Percentiles rank a stretch among this genome's conserved stretches.
Evolutionary conservation across 768 basidiomycete species (phyloP).

Genomic region (Candolleomyces eurysporus): DNA sequence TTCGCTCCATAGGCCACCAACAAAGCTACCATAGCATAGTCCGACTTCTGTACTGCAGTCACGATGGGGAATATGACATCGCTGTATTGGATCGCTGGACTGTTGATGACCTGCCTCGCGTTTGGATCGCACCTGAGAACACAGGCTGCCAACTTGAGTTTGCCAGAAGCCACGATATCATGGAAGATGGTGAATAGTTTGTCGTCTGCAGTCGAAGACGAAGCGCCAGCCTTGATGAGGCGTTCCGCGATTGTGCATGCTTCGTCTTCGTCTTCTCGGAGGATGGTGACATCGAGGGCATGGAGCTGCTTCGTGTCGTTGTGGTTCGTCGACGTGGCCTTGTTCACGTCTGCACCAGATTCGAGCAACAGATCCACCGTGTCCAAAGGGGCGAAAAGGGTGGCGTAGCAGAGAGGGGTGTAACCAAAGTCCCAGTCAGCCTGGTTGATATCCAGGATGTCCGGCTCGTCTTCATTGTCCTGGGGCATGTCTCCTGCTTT

Average conservation of each 20-base stretch:
- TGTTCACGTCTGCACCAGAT: slow-evolving; percentile 45
- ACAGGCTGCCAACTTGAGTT: slow-evolving; percentile 36
- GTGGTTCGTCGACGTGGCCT: slow-evolving; percentile 26
- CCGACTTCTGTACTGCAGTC: slow-evolving; percentile 29
- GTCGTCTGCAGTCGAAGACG: slow-evolving; percentile 39
- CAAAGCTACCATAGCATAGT: slow-evolving; percentile 35
- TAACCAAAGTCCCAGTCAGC: slow-evolving; percentile 60
- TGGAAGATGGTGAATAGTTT: slow-evolving; percentile 43
- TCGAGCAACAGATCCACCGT: slow-evolving; percentile 46
- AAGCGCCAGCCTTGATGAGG: slow-evolving; percentile 40
- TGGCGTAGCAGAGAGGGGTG: slow-evolving; percentile 50
- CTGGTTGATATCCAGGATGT: slow-evolving; percentile 53
- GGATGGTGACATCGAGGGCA: slow-evolving; percentile 38
- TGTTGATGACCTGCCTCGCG: slow-evolving; percentile 35
- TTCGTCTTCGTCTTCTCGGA: slow-evolving; percentile 40
- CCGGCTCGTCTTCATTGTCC: slow-evolving; percentile 47
- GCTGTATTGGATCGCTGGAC: slow-evolving; percentile 28
- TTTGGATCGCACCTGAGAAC: slow-evolving; percentile 43
- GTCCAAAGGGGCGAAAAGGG: slow-evolving; percentile 42
- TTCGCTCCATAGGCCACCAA: slow-evolving; percentile 42
- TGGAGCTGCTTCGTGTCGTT: slow-evolving; percentile 26
- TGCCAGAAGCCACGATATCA: slow-evolving; percentile 31
- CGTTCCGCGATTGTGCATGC: slow-evolving; percentile 37
- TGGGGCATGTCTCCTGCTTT: slow-evolving; percentile 41
- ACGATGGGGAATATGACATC: slow-evolving; percentile 34